Base-by-base conservation (phyloP, 2,329 filamentous ascomycete species). In the Niveomyces coronatus region DNA sequence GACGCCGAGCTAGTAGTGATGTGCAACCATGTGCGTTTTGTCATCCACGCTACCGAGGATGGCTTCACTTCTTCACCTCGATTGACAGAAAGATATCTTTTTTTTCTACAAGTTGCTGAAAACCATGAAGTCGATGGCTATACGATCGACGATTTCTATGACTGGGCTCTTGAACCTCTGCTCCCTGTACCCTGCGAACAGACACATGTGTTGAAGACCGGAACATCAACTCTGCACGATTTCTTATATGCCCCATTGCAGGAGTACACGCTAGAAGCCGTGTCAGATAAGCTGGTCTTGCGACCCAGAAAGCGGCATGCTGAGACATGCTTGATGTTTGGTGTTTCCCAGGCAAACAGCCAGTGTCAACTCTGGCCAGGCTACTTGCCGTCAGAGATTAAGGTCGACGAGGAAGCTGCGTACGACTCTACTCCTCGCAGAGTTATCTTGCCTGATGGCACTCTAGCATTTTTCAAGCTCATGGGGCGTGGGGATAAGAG, bases 1-100 rank as follows among this genome's bases (percentile, higher is more conserved):
- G 10, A 19, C 4, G 23, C 33, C 3, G 5, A 10, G 16, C 11
- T 35, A 5, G 26, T 23, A 17, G 35, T 37, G 9, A 22, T 37
- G 35, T 23, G 35, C 35, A 16, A 37, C 35, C 18, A 22, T n/a
- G 18, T 29, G 18, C 27, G 26, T 11, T 31, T 27, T 15, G 35
- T 37, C 19, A 14, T 37, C 15, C 35, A 37, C 14, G 18, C 17
- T 6, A 20, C n/a, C 11, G 18, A 23, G n/a, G 4, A 4, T 5
- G 14, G 15, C 10, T 15, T 37, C 3, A 7, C 4, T 2, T 3
- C 19, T 4, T 7, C 9, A 3, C 27, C 19, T 5, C 9, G 10
- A 11, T 5, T 37, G 10, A 16, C 4, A 9, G 26, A 30, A 14
- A 23, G 3, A 8, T 18, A 19, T 20, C 10, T 5, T n/a, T 22